A percentile compares a stretch with the other conserved stretches of the same genome.
Evolutionary conservation across 2,329 filamentous ascomycete genomes (phyloP).

Genomic region (Myriosclerotinia curreyana): DNA sequence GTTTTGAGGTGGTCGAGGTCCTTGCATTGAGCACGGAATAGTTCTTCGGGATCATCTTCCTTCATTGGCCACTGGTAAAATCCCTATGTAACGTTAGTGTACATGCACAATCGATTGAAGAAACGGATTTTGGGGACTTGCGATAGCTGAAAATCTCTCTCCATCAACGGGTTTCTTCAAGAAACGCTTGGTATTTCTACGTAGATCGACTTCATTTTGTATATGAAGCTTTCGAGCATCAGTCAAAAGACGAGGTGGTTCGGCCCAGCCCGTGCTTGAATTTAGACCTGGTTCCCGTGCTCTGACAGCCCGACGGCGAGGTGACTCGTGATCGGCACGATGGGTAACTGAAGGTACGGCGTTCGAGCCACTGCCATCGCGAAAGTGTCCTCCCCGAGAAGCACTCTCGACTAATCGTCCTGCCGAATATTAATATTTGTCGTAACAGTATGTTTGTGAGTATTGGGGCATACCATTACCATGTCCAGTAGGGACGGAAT

Average conservation of each 20-base stretch:
- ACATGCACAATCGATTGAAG: neutral
- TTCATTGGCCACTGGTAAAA: constrained; percentile 32
- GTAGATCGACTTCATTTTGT: neutral
- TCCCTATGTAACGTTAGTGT: constrained; percentile 22
- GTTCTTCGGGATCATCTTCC: constrained; percentile 17
- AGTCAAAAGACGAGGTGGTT: constrained; percentile 7
- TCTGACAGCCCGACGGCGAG: neutral
- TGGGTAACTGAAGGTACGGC: neutral
- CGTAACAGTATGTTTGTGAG: neutral
- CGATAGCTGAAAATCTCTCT: constrained; percentile 8
- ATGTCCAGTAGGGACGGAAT: neutral
- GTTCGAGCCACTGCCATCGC: neutral
- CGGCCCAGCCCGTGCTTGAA: constrained; percentile 13
- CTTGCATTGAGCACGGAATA: constrained; percentile 29
- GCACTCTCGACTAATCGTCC: constrained; percentile 1
- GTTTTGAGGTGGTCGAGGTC: constrained; percentile 29
- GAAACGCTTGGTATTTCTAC: neutral
- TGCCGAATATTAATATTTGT: neutral
- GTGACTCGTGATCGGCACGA: neutral
- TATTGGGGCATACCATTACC: constrained; percentile 5
- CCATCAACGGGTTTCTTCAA: neutral
- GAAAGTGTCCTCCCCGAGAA: constrained; percentile 5
- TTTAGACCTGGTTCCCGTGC: neutral
- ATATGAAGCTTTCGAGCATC: neutral
- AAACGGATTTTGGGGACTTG: neutral